Evolutionary conservation across 768 basidiomycete genomes (phyloP), one percentile per base, ranked within the genome.

Genomic region (Paxillus involutus): DNA sequence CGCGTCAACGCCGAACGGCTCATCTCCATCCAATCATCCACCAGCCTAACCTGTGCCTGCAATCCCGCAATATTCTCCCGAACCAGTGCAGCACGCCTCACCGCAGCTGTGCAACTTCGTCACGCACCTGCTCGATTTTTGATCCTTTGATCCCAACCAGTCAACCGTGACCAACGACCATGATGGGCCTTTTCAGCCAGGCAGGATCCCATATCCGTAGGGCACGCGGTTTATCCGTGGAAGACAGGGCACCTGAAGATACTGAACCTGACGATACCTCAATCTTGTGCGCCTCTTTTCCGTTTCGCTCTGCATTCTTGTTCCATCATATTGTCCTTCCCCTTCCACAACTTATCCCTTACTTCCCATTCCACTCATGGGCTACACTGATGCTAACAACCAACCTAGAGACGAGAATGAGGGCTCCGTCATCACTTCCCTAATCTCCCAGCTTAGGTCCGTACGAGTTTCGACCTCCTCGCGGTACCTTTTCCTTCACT

Each of bases 261-360:
- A 88, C 88, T 39, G 85, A 92, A 64, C 87, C 89, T 56, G 89
- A 96, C 73, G 92, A 95, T 73, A 92, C 90, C 44, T 90, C 88
- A 56, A 89, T 94, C 75, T 75, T 96, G 85, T 91, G 68, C 66
- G 89, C 88, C 57, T 55, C 51, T 59, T 63, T 59, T 51, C 55
- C 44, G 37, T 44, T 49, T 53, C 61, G 58, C 51, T 48, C 53
- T 51, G 49, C 35, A 30, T 50, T 67, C 73, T 64, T 65, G 55
- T 61, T 47, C 14, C 51, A 24, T 69, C 67, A 84, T 86, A 37
- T 55, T 39, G 43, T 49, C 41, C 47, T 17, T 47, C 53, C 50
- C 24, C 43, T 57, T 46, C 45, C 52, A 29, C 51, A 53, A 24
- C 51, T 40, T 44, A 19, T 43, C 56, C 26, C 44, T 26, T 21